Conservation (phyloP, 371 early-diverging fungal species). For the Homolaphlyctis polyrhiza region DNA sequence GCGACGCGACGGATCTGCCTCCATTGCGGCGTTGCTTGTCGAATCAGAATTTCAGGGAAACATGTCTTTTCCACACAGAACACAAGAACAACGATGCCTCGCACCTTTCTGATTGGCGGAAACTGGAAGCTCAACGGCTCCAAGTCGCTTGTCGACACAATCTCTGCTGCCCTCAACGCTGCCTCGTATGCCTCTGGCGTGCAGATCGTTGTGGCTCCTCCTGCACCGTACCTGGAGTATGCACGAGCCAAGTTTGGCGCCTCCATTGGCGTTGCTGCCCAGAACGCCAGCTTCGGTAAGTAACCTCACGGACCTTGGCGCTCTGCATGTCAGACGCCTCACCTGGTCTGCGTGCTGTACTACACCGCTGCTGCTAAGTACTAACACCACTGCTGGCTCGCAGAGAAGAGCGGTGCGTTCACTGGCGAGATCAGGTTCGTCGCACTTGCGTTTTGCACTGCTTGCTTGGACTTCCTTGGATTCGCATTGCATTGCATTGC, state of each 20-base stretch:
- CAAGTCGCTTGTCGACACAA: slow-evolving; percentile 59
- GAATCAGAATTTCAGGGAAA: too few relatives aligned
- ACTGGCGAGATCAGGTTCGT: slow-evolving; percentile 95
- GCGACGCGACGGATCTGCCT: not conserved
- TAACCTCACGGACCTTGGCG: too few relatives aligned
- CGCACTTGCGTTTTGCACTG: too few relatives aligned
- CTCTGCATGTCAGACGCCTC: too few relatives aligned
- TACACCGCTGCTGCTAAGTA: too few relatives aligned
- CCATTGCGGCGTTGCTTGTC: not conserved
- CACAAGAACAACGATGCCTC: not conserved
- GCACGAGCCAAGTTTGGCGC: slow-evolving; percentile 70
- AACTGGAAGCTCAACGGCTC: slow-evolving; percentile 99
- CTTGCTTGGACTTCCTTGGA: too few relatives aligned
- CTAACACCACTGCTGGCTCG: too few relatives aligned
- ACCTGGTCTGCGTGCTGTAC: too few relatives aligned
- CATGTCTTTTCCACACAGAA: too few relatives aligned
- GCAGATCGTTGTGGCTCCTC: slow-evolving; percentile 96
- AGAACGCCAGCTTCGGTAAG: slow-evolving; percentile 66
- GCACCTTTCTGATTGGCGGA: slow-evolving; percentile 34
- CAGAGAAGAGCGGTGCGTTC: slow-evolving; percentile 86
- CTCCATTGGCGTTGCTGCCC: slow-evolving; percentile 91
- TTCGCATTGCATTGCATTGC: too few relatives aligned
- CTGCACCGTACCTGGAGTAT: slow-evolving; percentile 84
- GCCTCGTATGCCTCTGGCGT: slow-evolving; percentile 30
- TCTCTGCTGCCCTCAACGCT: slow-evolving; percentile 72